Evolutionary conservation across 2,329 filamentous ascomycete species (phyloP), one percentile per base, ranked within the genome.

Genomic region (Fusarium redolens): DNA sequence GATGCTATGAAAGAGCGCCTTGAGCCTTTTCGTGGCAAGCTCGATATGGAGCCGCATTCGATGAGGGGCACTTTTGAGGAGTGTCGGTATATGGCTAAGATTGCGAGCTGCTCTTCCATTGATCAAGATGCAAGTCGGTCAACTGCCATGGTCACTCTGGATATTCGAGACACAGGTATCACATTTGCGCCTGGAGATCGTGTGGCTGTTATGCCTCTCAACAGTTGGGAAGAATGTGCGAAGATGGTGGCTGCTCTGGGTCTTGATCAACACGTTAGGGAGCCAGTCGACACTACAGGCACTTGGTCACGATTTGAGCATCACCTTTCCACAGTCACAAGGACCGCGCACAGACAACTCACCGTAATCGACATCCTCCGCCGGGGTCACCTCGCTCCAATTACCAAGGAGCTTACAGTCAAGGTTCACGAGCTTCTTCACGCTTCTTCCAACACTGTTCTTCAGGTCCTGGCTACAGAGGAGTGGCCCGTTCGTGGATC

Each of bases 11-110:
- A 75, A 3, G 74, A 76, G 6, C 64, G 74, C 0, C 48, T 76
- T 3, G 74, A 73, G 7, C 74, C 74, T 0, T 87, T 82, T 65
- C 81, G 86, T 2, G 86, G 86, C 0, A 79, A 82, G 28, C 80
- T 87, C 31, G 74, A 83, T 7, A 77, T 86, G 12, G 86, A 89
- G 61, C 86, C 87, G 1, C 84, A 88, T 58, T 80, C 88, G 61
- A 88, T 88, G 84, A 83, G 87, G 11, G 87, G 87, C 0, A 86
- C 84, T 0, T 89, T 88, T 67, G 85, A 86, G 48, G 87, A 89
- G 73, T 88, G 86, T 68, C 83, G 87, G 3, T 88, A 88, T 71
- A 81, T 81, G 51, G 83, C 85, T 1, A 81, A 81, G 20, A 78
- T 88, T n/a, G 76, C 86, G 14, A 81, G 79, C 43, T 80, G 87